phyloP scores from a whole-genome alignment of 257 asterid genomes.

The Gentiana straminea region DNA sequence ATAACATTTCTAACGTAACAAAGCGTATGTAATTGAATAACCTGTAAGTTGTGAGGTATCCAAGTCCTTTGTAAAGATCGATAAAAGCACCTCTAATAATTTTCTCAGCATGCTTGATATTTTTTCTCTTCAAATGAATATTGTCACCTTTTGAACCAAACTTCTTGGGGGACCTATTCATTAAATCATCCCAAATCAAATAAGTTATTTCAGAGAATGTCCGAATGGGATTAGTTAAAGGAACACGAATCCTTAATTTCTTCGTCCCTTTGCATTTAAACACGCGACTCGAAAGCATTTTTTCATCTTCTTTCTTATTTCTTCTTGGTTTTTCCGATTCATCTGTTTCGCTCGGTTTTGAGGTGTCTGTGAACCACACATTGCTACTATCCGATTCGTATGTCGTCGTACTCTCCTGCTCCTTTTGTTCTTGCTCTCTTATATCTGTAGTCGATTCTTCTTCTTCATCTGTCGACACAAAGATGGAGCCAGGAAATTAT shows the following conservation, averaged over 20 bases:
- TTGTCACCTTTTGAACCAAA: slow-evolving; percentile 30
- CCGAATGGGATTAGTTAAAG: slow-evolving; percentile 66
- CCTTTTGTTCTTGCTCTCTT: slow-evolving; percentile 35
- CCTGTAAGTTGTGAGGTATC: slow-evolving; percentile 80
- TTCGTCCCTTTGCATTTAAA: slow-evolving; percentile 43
- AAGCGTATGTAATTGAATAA: slow-evolving; percentile 3
- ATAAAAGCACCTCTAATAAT: slow-evolving; percentile 80
- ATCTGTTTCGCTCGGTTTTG: slow-evolving; percentile 16
- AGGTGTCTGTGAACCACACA: not conserved
- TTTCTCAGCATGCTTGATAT: slow-evolving; percentile 79
- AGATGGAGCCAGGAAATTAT: too few species aligned
- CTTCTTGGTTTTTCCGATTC: slow-evolving; percentile 36
- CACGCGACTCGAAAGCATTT: slow-evolving; percentile 28
- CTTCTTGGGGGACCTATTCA: slow-evolving; percentile 63
- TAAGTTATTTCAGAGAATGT: slow-evolving; percentile 70
- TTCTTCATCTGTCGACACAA: slow-evolving; percentile 25
- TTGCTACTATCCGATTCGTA: slow-evolving; percentile 23
- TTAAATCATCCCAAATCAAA: slow-evolving; percentile 73
- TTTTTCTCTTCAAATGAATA: slow-evolving; percentile 51
- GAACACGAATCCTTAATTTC: slow-evolving; percentile 61
- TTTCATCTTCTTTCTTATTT: slow-evolving; percentile 31
- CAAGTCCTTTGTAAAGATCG: slow-evolving; percentile 86
- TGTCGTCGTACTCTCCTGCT: slow-evolving; percentile 19
- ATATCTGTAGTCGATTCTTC: slow-evolving; percentile 42
- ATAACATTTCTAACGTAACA: too few species aligned